phyloP scores from a whole-genome alignment of 2,329 filamentous ascomycete genomes.

The Neopestalotiopsis rosae region DNA sequence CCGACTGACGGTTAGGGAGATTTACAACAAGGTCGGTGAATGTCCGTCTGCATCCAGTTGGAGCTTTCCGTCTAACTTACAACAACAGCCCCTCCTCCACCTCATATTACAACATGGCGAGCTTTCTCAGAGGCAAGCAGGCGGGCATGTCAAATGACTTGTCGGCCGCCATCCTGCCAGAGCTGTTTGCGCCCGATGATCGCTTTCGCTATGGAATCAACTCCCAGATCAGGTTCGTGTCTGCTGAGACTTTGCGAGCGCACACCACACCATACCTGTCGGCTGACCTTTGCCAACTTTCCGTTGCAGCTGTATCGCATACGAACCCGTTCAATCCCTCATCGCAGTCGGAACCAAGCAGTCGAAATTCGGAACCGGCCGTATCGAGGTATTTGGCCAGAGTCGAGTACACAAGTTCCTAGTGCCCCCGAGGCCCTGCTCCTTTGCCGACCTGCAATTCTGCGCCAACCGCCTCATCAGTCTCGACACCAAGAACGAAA shows the following conservation, averaged over 20 bases:
- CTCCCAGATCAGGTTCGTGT: constrained; percentile 64
- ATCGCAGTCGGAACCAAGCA: constrained; percentile 90
- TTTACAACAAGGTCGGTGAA: background rate
- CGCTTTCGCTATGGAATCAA: constrained; percentile 83
- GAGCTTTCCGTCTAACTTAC: background rate
- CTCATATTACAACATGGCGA: constrained; percentile 65
- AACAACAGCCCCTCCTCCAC: background rate
- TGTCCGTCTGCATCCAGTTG: background rate
- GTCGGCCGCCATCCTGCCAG: constrained; percentile 78
- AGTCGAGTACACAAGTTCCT: constrained; percentile 79
- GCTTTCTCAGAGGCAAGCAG: constrained; percentile 91
- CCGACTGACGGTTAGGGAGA: background rate
- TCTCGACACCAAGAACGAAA: constrained; percentile 84
- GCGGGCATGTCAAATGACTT: constrained; percentile 91
- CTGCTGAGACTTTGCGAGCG: background rate
- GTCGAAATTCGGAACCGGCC: constrained; percentile 82
- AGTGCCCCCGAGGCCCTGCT: constrained; percentile 71
- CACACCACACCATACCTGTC: background rate
- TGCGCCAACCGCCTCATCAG: constrained; percentile 84
- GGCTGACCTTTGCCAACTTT: constrained; percentile 40
- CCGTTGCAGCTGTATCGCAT: constrained; percentile 75
- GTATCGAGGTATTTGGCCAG: constrained; percentile 89
- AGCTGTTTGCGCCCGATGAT: constrained; percentile 83
- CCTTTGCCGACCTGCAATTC: constrained; percentile 81
- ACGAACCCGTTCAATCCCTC: constrained; percentile 92